phyloP scores from a whole-genome alignment of 768 basidiomycete genomes.

The Trametes gibbosa region DNA sequence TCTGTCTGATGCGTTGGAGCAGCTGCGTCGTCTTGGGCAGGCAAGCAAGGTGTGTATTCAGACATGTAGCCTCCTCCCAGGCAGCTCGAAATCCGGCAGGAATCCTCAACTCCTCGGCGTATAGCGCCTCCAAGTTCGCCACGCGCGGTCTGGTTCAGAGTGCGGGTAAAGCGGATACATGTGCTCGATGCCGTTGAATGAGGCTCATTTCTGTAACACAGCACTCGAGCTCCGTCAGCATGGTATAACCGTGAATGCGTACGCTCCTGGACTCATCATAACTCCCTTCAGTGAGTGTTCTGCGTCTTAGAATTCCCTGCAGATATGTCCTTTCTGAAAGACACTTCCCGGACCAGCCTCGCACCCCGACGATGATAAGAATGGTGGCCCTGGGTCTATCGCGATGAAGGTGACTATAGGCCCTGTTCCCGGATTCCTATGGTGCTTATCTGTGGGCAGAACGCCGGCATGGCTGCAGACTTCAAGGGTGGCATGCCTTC shows the following conservation, averaged over 20 bases:
- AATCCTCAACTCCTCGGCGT: constrained; percentile 6
- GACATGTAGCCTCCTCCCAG: not conserved
- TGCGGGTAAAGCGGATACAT: constrained; percentile 5
- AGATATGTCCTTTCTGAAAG: not conserved
- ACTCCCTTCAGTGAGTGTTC: constrained; percentile 17
- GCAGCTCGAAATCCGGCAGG: not conserved
- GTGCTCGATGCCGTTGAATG: not conserved
- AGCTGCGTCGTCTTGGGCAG: constrained; percentile 20
- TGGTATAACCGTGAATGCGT: constrained; percentile 29
- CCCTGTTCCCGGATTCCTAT: not conserved
- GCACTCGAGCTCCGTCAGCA: constrained; percentile 23
- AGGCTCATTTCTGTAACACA: not conserved
- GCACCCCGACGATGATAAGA: constrained; percentile 5
- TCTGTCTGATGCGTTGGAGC: not conserved
- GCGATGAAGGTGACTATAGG: not conserved
- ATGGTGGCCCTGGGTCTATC: constrained; percentile 9
- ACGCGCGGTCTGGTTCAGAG: constrained; percentile 27
- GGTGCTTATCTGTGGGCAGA: not conserved
- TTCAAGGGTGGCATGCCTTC: constrained; percentile 7
- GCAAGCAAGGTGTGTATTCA: constrained; percentile 15
- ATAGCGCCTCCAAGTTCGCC: constrained; percentile 27
- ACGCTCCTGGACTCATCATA: constrained; percentile 27
- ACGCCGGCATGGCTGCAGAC: constrained; percentile 3
- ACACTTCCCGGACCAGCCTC: not conserved
- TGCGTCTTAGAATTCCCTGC: not conserved